phyloP scores from a whole-genome alignment of 768 basidiomycete genomes.

The Tylopilus vinaceipallidus region DNA sequence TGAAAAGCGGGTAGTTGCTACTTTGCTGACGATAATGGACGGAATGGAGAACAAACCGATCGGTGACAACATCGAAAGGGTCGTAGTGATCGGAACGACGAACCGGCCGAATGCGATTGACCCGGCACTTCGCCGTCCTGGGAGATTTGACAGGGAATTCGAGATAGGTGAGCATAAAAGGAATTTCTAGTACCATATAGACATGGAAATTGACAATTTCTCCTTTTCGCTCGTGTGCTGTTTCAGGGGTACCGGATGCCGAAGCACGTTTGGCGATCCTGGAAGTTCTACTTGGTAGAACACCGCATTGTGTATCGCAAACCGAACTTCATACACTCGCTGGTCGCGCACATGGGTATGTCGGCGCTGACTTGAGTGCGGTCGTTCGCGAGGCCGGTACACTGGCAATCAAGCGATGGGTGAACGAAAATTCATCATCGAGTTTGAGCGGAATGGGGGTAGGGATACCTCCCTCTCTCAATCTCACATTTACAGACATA shows the following conservation, averaged over 20 bases:
- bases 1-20: slow-evolving; percentile 94
- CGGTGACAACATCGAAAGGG: slow-evolving; percentile 47
- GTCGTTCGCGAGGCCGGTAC: slow-evolving; percentile 94
- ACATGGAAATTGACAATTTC: neutral
- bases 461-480: slow-evolving; percentile 28
- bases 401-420: slow-evolving; percentile 82
- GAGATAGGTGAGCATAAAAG: slow-evolving; percentile 69
- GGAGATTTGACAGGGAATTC: slow-evolving; percentile 91
- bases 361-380: slow-evolving; percentile 92
- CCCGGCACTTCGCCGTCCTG: slow-evolving; percentile 85
- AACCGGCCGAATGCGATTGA: slow-evolving; percentile 96
- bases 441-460: slow-evolving; percentile 3
- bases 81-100: slow-evolving; percentile 95
- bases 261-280: slow-evolving; percentile 84
- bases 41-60: slow-evolving; percentile 63
- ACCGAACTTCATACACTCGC: slow-evolving; percentile 67
- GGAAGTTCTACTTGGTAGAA: slow-evolving; percentile 75
- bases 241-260: slow-evolving; percentile 81
- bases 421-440: slow-evolving; percentile 30
- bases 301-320: slow-evolving; percentile 68
- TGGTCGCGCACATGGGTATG: slow-evolving; percentile 87
- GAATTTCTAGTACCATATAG: slow-evolving; percentile 1
- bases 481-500: slow-evolving; percentile 62
- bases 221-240: neutral
- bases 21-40: slow-evolving; percentile 90